Evolutionary conservation across 1,139 yeast species (phyloP).

Genomic region (Pichia sp.): DNA sequence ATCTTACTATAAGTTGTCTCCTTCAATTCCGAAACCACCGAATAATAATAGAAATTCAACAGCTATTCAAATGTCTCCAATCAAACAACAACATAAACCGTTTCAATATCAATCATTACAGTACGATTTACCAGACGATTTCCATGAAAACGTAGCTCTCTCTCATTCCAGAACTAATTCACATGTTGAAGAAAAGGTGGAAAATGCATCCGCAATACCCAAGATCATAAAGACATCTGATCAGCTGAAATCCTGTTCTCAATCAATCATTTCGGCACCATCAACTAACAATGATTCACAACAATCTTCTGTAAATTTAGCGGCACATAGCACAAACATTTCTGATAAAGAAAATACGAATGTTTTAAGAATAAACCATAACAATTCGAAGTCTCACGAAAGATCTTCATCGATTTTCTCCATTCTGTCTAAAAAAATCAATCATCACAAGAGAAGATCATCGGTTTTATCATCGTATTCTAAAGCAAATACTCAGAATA

Average conservation of each 20-base stretch:
- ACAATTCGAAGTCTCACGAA: conserved; percentile 11
- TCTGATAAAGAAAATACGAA: not conserved
- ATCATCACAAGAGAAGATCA: conserved; percentile 19
- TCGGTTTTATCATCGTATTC: conserved; percentile 14
- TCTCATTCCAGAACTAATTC: not conserved
- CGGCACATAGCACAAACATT: not conserved
- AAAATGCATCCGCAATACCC: not conserved
- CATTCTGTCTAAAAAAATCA: conserved; percentile 18
- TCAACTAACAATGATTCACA: conserved; percentile 1
- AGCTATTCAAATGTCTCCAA: conserved; percentile 12
- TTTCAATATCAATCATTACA: conserved; percentile 23
- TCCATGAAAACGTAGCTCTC: conserved; percentile 1
- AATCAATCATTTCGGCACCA: conserved; percentile 2
- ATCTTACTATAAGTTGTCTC: conserved; percentile 18
- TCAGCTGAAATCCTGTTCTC: not conserved
- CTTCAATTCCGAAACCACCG: conserved; percentile 9
- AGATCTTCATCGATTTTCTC: conserved; percentile 22
- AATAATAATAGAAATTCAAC: not conserved
- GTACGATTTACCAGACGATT: conserved; percentile 21
- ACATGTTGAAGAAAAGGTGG: not conserved
- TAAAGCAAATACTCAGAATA: conserved; percentile 10
- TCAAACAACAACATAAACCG: not conserved
- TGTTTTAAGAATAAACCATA: not conserved
- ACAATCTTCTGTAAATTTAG: not conserved
- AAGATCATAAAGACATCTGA: not conserved